Conservation (phyloP, 768 basidiomycete species). For the Boletellus ananas region DNA sequence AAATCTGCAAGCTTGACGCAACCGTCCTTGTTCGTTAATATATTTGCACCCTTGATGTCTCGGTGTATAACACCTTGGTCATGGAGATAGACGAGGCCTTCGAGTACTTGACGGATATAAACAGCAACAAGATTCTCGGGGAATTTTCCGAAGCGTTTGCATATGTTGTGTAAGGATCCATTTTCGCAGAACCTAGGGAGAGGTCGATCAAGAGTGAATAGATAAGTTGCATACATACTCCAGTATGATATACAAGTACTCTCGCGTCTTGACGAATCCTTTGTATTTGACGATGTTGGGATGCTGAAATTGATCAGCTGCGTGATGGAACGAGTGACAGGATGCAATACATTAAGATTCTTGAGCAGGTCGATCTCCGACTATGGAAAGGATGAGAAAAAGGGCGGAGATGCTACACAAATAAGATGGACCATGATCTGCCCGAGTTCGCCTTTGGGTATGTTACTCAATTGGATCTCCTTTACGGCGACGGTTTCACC, state of each 20-base stretch:
- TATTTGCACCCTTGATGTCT: slow-evolving; percentile 99
- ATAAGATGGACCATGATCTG: slow-evolving; percentile 82
- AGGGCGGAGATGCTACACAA: neutral
- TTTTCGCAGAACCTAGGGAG: slow-evolving; percentile 87
- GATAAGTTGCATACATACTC: slow-evolving; percentile 52
- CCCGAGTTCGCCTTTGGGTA: slow-evolving; percentile 87
- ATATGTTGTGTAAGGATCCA: slow-evolving; percentile 91
- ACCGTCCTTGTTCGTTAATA: slow-evolving; percentile 97
- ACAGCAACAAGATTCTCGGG: slow-evolving; percentile 95
- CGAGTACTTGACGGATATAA: slow-evolving; percentile 94
- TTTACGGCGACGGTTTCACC: slow-evolving; percentile 99
- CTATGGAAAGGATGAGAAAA: slow-evolving; percentile 38
- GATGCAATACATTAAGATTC: slow-evolving; percentile 77
- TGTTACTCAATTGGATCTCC: slow-evolving; percentile 92
- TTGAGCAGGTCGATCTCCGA: slow-evolving; percentile 97
- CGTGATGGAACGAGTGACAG: neutral
- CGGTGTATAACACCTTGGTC: slow-evolving; percentile 99
- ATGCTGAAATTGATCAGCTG: slow-evolving; percentile 52
- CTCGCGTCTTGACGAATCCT: slow-evolving; percentile 92
- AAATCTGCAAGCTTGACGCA: slow-evolving; percentile 99
- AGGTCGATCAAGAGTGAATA: slow-evolving; percentile 6
- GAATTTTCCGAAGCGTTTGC: slow-evolving; percentile 97
- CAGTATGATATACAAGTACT: slow-evolving; percentile 94
- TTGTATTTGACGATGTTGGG: slow-evolving; percentile 99
- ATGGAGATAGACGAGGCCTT: slow-evolving; percentile 94